Evolutionary conservation across 2,329 filamentous ascomycete species (phyloP), one percentile per base, ranked within the genome.

Genomic region (Pezicula neosporulosa): DNA sequence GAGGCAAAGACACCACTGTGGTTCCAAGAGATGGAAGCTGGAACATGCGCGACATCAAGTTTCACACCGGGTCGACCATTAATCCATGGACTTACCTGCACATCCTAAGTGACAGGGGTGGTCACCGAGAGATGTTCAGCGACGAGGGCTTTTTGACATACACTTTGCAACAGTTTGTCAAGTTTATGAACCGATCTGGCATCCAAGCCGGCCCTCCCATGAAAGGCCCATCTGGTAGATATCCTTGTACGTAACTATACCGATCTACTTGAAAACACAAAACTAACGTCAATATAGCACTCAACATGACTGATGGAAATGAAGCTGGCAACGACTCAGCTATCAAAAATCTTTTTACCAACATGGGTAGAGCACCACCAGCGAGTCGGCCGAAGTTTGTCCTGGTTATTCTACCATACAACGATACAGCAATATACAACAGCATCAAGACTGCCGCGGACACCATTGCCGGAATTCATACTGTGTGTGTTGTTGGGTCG

Each of bases 31-130:
- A 71, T n/a, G 88, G 86, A 0, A 75, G 77, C 1, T 94, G 89
- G 89, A 90, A 91, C 60, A 80, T 93, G 73, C 68, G 58, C 0
- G 66, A 72, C 0, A 74, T 81, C 13, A 77, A 75, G 52, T 85
- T 92, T 43, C 69, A 73, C 8, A 78, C 71, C 45, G 61, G 77
- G 0, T 78, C 79, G 1, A 62, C 48, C 6, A 76, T 86, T 30
- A 62, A 66, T 0, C 67, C 63, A 1, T 86, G 82, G 78, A 73
- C 75, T 2, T 64, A 55, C 36, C 47, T 65, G 10, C 44, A 45
- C 2, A 57, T 63, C 30, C 36, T 33, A 9, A 60, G 55, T 4
- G 50, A 52, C 41, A 41, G 39, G 12, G 19, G 46, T 38, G 28
- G 47, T 8, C 8, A 37, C 18, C 43, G 52, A n/a, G 44, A 52